Evolutionary conservation across 2,329 filamentous ascomycete genomes (phyloP).

Genomic region (Pseudogymnoascus destructans): DNA sequence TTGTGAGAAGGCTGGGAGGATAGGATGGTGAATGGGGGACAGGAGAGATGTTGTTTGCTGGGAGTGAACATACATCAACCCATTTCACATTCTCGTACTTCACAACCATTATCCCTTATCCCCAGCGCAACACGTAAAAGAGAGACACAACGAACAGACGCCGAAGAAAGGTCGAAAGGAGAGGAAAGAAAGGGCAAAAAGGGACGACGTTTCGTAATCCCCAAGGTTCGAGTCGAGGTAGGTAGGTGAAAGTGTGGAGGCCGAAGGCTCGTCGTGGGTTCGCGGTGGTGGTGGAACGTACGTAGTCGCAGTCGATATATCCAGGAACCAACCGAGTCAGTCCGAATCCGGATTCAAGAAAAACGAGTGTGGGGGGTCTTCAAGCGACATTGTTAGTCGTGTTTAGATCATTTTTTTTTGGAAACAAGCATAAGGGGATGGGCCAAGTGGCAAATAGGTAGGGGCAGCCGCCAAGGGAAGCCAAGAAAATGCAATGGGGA

Average conservation of each 20-base stretch:
- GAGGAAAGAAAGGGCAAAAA: background rate
- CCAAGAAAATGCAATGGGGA: background rate
- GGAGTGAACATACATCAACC: constrained; percentile 39
- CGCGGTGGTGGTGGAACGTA: background rate
- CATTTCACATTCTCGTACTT: constrained; percentile 40
- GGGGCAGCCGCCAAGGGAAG: background rate
- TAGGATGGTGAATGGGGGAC: background rate
- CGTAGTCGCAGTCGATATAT: background rate
- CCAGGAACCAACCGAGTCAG: background rate
- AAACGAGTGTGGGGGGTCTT: background rate
- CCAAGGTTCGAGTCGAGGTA: background rate
- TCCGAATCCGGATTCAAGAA: background rate
- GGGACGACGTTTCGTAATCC: background rate
- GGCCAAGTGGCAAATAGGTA: background rate
- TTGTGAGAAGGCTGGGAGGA: background rate
- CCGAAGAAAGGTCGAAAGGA: background rate
- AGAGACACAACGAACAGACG: background rate
- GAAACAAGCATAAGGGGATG: background rate
- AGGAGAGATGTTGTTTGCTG: constrained; percentile 6
- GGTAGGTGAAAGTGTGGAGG: background rate
- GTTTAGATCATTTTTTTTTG: background rate
- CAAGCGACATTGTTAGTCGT: background rate
- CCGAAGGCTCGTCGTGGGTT: background rate
- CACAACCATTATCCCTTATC: constrained; percentile 11
- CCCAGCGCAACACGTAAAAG: background rate